Conservation (phyloP, 2,329 filamentous ascomycete species). For the Lithohypha guttulata region DNA sequence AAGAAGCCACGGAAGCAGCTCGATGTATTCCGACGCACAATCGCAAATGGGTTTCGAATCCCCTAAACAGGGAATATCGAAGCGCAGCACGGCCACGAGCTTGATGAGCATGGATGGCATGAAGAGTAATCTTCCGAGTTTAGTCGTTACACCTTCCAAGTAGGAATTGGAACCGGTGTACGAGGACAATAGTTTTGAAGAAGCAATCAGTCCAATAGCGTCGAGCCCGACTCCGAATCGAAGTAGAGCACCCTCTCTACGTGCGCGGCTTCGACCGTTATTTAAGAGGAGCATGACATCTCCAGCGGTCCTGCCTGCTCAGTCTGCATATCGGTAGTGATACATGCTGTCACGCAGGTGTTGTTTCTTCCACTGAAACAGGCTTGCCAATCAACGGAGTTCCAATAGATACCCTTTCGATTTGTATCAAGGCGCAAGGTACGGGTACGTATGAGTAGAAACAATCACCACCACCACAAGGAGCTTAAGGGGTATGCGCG, state of each 20-base stretch:
- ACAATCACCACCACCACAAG: too few relatives aligned
- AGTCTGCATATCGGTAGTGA: too few relatives aligned
- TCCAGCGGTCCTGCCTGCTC: background rate
- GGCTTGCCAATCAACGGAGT: too few relatives aligned
- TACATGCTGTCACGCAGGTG: too few relatives aligned
- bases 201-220: background rate
- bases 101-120: constrained; percentile 5
- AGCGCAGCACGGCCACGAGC: constrained; percentile 7
- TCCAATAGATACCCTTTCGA: too few relatives aligned
- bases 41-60: too few relatives aligned
- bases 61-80: constrained; percentile 5
- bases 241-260: background rate
- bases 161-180: constrained; percentile 7
- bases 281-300: constrained; percentile 3
- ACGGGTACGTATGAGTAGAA: too few relatives aligned
- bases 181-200: constrained; percentile 1
- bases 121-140: constrained; percentile 2
- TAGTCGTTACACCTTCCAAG: constrained; percentile 2
- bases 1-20: background rate
- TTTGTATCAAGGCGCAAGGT: too few relatives aligned
- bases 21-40: constrained; percentile 2
- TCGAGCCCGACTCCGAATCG: background rate
- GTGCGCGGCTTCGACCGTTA: background rate
- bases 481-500: too few relatives aligned
- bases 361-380: too few relatives aligned